A percentile compares a stretch with the other conserved stretches of the same genome.
phyloP scores from a whole-genome alignment of 2,329 filamentous ascomycete species.

The Alternaria postmessia region DNA sequence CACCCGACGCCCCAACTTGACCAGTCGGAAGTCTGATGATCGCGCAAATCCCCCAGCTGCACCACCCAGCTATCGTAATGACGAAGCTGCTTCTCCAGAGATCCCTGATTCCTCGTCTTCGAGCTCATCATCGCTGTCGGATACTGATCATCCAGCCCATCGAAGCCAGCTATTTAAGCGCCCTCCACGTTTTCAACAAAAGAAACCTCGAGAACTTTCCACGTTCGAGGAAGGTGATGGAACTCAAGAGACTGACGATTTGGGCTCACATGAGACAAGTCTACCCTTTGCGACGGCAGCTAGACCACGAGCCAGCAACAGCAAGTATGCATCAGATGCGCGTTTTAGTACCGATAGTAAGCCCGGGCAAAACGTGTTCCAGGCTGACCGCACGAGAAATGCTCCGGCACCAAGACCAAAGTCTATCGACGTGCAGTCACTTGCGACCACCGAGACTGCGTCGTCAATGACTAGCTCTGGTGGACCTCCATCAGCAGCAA shows the following conservation, averaged over 20 bases:
- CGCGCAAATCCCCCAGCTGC: constrained; percentile 11
- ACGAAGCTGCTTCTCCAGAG: constrained; percentile 32
- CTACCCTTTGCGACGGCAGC: constrained; percentile 55
- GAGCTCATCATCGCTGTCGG: constrained; percentile 46
- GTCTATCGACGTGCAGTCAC: constrained; percentile 31
- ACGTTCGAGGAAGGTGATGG: constrained; percentile 41
- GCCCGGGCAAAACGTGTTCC: constrained; percentile 20
- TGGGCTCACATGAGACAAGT: constrained; percentile 59
- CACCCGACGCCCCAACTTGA: constrained; percentile 31
- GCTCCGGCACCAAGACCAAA: constrained; percentile 17
- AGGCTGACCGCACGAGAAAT: constrained; percentile 11
- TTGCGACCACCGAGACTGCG: constrained; percentile 33
- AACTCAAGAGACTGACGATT: constrained; percentile 57
- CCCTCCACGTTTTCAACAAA: constrained; percentile 48
- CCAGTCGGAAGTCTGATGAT: constrained; percentile 28
- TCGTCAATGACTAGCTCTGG: constrained; percentile 65
- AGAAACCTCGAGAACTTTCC: constrained; percentile 37
- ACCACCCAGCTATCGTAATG: constrained; percentile 15
- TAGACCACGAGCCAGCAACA: constrained; percentile 5
- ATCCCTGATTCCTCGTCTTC: constrained; percentile 38
- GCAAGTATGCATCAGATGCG: constrained; percentile 20
- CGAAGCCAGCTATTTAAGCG: constrained; percentile 57
- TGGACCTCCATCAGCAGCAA: constrained; percentile 26
- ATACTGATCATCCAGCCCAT: constrained; percentile 48
- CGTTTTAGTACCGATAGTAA: constrained; percentile 9